Conservation (phyloP, 202 grass and related monocot genomes). For the Cymbopogon flexuosus region DNA sequence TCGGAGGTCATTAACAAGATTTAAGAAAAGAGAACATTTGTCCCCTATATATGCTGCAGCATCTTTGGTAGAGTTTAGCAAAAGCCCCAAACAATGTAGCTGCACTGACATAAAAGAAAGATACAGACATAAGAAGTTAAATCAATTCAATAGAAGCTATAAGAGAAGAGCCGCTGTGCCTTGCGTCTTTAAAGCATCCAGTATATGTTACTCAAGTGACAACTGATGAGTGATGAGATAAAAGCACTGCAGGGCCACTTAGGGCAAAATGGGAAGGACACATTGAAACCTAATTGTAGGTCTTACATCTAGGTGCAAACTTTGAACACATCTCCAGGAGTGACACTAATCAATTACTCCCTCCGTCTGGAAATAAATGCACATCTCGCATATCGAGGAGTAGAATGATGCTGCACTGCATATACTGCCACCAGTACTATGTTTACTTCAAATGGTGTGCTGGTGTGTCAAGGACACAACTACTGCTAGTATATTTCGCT, state of each 20-base stretch:
- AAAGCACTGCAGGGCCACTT: conserved; percentile 21
- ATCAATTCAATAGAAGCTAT: conserved; percentile 22
- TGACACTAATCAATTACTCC: conserved; percentile 17
- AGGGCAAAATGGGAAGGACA: conserved; percentile 19
- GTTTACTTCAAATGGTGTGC: background rate
- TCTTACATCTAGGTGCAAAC: background rate
- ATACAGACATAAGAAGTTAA: conserved; percentile 18
- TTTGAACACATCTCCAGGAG: background rate
- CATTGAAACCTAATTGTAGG: conserved; percentile 25
- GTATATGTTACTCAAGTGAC: conserved; percentile 9
- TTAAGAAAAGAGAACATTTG: conserved; percentile 63
- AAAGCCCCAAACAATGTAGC: conserved; percentile 77
- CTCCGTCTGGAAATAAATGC: too few relatives aligned
- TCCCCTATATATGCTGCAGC: conserved; percentile 59
- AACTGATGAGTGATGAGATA: background rate
- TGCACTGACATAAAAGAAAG: conserved; percentile 38
- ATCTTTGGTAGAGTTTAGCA: conserved; percentile 57
- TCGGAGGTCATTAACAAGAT: conserved; percentile 61
- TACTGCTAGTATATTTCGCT: background rate
- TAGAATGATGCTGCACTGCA: background rate
- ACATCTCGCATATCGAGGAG: too few relatives aligned
- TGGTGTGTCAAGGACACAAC: background rate
- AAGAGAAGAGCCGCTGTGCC: conserved; percentile 27
- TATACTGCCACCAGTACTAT: conserved; percentile 6
- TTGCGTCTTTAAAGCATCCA: conserved; percentile 25